phyloP scores from a whole-genome alignment of 2,329 filamentous ascomycete genomes.

The Sphaerostilbella broomeana region DNA sequence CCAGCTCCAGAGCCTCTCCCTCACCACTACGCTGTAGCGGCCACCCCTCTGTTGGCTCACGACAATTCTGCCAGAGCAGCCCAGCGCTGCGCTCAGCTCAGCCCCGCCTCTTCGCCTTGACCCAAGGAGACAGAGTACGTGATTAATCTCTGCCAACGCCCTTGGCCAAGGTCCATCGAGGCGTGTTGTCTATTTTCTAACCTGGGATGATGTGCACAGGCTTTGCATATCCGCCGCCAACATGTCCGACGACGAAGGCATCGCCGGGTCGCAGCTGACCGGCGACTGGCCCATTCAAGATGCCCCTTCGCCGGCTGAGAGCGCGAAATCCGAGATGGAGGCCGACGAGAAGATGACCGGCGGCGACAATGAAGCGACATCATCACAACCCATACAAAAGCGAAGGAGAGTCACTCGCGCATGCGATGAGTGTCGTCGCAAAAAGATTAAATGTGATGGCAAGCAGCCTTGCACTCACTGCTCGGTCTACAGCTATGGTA shows the following conservation, averaged over 20 bases:
- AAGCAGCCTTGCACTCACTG: conserved; percentile 92
- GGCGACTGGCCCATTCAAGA: conserved; percentile 31
- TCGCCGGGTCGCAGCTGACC: conserved; percentile 27
- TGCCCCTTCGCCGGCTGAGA: conserved; percentile 36
- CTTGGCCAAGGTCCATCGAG: no score
- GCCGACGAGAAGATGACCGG: conserved; percentile 30
- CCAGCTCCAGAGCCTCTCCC: conserved; percentile 15
- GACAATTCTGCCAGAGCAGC: neutral
- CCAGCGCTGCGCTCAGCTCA: no score
- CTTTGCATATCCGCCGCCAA: conserved; percentile 31
- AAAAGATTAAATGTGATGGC: conserved; percentile 84
- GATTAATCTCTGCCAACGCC: neutral
- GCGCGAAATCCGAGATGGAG: conserved; percentile 37
- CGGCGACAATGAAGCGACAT: conserved; percentile 26
- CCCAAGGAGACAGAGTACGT: conserved; percentile 2
- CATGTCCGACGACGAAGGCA: conserved; percentile 35
- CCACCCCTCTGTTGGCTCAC: conserved; percentile 7
- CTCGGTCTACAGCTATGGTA: conserved; percentile 97
- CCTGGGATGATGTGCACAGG: conserved; percentile 5
- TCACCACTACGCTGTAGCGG: conserved; percentile 9
- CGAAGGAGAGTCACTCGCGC: conserved; percentile 71
- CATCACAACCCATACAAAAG: conserved; percentile 62
- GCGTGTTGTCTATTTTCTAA: conserved; percentile 12
- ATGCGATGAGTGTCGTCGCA: conserved; percentile 75
- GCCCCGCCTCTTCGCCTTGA: neutral